phyloP scores from a whole-genome alignment of 2,329 filamentous ascomycete species.

The Xylaria sp. region DNA sequence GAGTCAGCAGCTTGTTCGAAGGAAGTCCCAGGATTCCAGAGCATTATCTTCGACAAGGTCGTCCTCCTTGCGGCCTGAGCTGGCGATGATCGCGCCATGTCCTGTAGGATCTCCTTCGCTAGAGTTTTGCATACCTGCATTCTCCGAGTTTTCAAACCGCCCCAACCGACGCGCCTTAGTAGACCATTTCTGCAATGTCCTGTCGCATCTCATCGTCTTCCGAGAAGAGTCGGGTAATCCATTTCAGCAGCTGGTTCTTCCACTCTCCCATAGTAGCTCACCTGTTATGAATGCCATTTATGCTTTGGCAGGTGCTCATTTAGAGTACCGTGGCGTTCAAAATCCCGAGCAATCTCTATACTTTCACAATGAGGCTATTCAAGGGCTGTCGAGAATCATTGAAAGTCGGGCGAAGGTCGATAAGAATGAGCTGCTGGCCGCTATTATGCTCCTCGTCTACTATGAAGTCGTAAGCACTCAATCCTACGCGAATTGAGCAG shows the following conservation, averaged over 20 bases:
- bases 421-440: constrained; percentile 68
- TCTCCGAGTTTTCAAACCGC: constrained; percentile 66
- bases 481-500: not conserved
- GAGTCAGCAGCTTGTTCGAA: constrained; percentile 39
- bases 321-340: constrained; percentile 72
- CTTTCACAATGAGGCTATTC: constrained; percentile 70
- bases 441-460: constrained; percentile 71
- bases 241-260: constrained; percentile 71
- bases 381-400: constrained; percentile 67
- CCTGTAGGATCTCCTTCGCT: constrained; percentile 56
- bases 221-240: constrained; percentile 71
- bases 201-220: constrained; percentile 74
- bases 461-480: constrained; percentile 68
- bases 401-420: constrained; percentile 61
- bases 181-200: constrained; percentile 71
- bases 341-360: constrained; percentile 66
- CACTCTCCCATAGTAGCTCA: constrained; percentile 64
- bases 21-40: constrained; percentile 38
- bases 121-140: constrained; percentile 64
- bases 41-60: constrained; percentile 42
- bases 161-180: constrained; percentile 66
- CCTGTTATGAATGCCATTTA: constrained; percentile 85
- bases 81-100: constrained; percentile 56
- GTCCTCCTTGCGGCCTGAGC: constrained; percentile 50
- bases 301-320: constrained; percentile 83